Conservation (phyloP, 805 yeast genomes). For the Candida arabinofermentans region DNA sequence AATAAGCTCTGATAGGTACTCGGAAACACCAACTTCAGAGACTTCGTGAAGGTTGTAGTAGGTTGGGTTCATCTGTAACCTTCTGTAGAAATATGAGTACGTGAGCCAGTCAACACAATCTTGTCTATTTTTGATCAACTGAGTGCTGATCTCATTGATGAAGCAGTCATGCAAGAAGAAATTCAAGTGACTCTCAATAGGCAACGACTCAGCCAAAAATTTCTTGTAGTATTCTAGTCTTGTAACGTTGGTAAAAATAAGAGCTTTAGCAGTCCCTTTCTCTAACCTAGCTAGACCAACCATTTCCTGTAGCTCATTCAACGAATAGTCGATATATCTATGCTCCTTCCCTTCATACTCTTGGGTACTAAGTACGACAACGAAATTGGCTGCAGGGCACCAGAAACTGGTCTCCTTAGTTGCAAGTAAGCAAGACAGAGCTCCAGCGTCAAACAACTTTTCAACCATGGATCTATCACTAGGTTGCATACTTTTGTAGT, state of each 20-base stretch:
- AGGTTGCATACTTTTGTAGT: conserved; percentile 52
- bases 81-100: conserved; percentile 73
- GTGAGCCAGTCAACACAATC: conserved; percentile 92
- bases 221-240: conserved; percentile 62
- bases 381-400: conserved; percentile 50
- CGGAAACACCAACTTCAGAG: conserved; percentile 68
- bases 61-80: conserved; percentile 80
- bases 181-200: conserved; percentile 75
- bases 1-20: conserved; percentile 76
- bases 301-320: conserved; percentile 65
- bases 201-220: conserved; percentile 70
- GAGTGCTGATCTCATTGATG: conserved; percentile 67
- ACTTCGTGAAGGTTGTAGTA: conserved; percentile 75
- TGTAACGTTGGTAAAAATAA: conserved; percentile 53
- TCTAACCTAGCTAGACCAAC: conserved; percentile 38
- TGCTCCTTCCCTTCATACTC: conserved; percentile 70
- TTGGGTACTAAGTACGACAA: conserved; percentile 68
- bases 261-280: conserved; percentile 36
- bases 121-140: conserved; percentile 62
- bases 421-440: conserved; percentile 54
- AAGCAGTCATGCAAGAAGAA: conserved; percentile 61
- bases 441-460: conserved; percentile 45
- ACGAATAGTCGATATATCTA: conserved; percentile 62
- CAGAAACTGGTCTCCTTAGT: conserved; percentile 51
- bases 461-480: conserved; percentile 55